Percentiles rank a stretch among this genome's conserved stretches.
phyloP scores from a whole-genome alignment of 345 rosid genomes.

The Heritiera fomes region DNA sequence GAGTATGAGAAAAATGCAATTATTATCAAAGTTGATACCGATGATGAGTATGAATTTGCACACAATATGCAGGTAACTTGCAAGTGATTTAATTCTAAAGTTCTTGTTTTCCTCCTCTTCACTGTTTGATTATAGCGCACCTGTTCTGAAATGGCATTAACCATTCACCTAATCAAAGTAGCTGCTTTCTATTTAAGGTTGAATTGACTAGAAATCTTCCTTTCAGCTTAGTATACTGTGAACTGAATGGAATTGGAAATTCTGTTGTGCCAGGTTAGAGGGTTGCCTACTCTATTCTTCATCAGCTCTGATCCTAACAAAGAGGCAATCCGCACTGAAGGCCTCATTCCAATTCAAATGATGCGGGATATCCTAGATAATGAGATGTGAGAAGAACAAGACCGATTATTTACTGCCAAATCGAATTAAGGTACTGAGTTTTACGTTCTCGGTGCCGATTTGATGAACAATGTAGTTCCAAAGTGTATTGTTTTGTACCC shows the following conservation, averaged over 20 bases:
- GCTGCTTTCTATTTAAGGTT: neutral
- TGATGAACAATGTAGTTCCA: neutral
- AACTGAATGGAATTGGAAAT: constrained; percentile 8
- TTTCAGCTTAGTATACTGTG: neutral
- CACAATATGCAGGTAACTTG: constrained; percentile 76
- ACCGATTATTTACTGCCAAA: neutral
- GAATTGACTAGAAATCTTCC: neutral
- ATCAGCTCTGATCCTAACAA: constrained; percentile 85
- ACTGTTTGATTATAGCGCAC: too few species aligned
- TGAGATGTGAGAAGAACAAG: constrained; percentile 50
- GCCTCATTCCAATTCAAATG: constrained; percentile 76
- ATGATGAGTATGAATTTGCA: constrained; percentile 89
- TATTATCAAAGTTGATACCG: constrained; percentile 89
- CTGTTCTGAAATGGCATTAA: neutral
- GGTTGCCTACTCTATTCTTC: constrained; percentile 83
- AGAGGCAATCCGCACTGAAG: constrained; percentile 90
- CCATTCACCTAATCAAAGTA: neutral
- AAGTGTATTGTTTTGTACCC: neutral
- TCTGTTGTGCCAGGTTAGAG: constrained; percentile 64
- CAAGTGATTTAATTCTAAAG: neutral
- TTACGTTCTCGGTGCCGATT: neutral
- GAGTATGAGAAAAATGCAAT: constrained; percentile 78
- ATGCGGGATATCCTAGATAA: constrained; percentile 84
- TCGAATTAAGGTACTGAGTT: neutral
- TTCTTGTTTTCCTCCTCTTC: neutral